Percentiles rank a stretch among this genome's conserved stretches.
Evolutionary conservation across 345 rosid genomes (phyloP).

Genomic region (Trapa bicornis): DNA sequence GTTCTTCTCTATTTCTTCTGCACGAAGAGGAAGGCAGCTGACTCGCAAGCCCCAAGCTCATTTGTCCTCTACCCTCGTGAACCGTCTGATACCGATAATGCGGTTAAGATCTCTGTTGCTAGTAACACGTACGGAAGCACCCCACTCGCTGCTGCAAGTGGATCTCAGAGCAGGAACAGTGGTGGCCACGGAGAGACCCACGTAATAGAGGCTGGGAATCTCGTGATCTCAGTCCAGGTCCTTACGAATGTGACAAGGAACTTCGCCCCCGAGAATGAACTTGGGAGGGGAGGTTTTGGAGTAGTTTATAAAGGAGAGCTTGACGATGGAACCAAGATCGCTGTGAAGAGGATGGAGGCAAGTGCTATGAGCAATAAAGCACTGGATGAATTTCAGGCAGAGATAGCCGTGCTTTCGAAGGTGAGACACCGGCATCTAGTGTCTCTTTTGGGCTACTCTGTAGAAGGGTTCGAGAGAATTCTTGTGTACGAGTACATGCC

Average conservation of each 20-base stretch:
- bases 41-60: constrained; percentile 26
- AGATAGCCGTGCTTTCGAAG: constrained; percentile 66
- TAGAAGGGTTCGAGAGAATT: constrained; percentile 54
- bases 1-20: constrained; percentile 38
- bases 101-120: constrained; percentile 50
- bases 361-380: constrained; percentile 51
- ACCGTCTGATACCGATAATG: constrained; percentile 41
- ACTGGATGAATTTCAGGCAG: constrained; percentile 53
- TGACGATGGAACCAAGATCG: constrained; percentile 59
- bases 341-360: constrained; percentile 72
- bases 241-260: constrained; percentile 56
- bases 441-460: constrained; percentile 53
- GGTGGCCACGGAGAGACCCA: constrained; percentile 43
- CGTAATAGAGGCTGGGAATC: constrained; percentile 58
- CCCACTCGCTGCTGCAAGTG: constrained; percentile 30
- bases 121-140: constrained; percentile 30
- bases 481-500: constrained; percentile 75
- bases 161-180: constrained; percentile 36
- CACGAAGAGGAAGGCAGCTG: constrained; percentile 22
- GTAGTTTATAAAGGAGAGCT: constrained; percentile 66
- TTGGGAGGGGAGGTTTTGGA: constrained; percentile 74
- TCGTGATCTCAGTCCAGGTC: constrained; percentile 65
- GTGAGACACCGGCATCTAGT: constrained; percentile 71
- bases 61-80: constrained; percentile 62
- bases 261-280: constrained; percentile 54